Evolutionary conservation across 2,329 filamentous ascomycete genomes (phyloP).

Genomic region (Apiospora marii): DNA sequence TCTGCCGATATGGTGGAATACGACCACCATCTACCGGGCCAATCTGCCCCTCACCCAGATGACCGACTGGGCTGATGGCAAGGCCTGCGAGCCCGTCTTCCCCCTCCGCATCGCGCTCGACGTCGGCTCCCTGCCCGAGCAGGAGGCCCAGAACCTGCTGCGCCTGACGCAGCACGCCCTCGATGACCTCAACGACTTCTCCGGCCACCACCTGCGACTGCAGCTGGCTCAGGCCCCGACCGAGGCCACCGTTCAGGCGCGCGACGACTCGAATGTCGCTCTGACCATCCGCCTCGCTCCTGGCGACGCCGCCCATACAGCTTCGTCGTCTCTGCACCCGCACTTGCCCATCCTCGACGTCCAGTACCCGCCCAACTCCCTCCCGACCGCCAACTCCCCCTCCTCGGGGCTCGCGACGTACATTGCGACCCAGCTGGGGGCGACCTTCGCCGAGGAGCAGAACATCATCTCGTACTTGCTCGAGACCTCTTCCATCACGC

Average conservation of each 20-base stretch:
- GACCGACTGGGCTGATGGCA: slow-evolving; percentile 90
- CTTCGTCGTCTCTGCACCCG: slow-evolving; percentile 70
- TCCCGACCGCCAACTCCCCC: slow-evolving; percentile 71
- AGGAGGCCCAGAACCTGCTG: slow-evolving; percentile 77
- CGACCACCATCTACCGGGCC: slow-evolving; percentile 90
- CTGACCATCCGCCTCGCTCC: slow-evolving; percentile 76
- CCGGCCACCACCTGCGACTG: slow-evolving; percentile 81
- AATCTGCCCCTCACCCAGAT: slow-evolving; percentile 84
- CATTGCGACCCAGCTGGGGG: slow-evolving; percentile 79
- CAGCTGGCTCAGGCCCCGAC: slow-evolving; percentile 60
- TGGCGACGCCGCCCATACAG: slow-evolving; percentile 56
- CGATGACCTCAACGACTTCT: slow-evolving; percentile 86
- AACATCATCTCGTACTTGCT: slow-evolving; percentile 81
- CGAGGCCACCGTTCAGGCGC: slow-evolving; percentile 36
- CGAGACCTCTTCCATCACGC: slow-evolving; percentile 63
- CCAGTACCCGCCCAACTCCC: slow-evolving; percentile 74
- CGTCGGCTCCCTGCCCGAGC: slow-evolving; percentile 68
- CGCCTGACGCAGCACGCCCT: slow-evolving; percentile 85
- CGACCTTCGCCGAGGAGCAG: slow-evolving; percentile 87
- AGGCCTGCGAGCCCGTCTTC: slow-evolving; percentile 87
- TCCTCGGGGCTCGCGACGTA: slow-evolving; percentile 79
- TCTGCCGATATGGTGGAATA: slow-evolving; percentile 94
- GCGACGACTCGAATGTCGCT: slow-evolving; percentile 59
- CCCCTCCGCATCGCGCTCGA: slow-evolving; percentile 84
- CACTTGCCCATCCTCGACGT: slow-evolving; percentile 78